Evolutionary conservation across 768 basidiomycete species (phyloP), one percentile per base, ranked within the genome.

Genomic region (Pleurotus pulmonarius): DNA sequence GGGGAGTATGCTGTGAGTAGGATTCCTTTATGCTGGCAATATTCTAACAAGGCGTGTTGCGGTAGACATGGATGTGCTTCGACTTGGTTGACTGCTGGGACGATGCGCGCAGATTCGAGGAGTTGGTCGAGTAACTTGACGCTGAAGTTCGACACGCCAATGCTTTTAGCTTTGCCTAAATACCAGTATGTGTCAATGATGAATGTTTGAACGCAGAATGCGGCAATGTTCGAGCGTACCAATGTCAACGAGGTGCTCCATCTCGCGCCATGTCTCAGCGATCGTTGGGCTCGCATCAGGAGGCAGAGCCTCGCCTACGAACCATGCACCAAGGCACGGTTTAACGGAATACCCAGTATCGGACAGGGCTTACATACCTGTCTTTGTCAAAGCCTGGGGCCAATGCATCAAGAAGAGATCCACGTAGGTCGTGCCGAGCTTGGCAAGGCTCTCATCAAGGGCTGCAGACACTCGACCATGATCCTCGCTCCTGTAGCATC

Each of bases 81-180:
- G 45, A 83, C 87, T 75, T 90, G 89, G 64, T 91, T 90, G 26
- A 87, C 83, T 3, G 83, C 83, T 2, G 88, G 88, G 18, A 73
- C 71, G 55, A 87, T 69, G 26, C 73, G 76, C 3, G 81, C 83
- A 5, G 59, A 67, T 41, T 78, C 76, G 53, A 86, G 57, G 9
- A 90, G 67, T 16, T 72, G 68, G 62, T 85, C 67, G 55, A 91
- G 68, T 60, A 83, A 73, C 24, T 76, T 67, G 40, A 86, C 71
- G 22, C 63, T 70, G 70, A 85, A 89, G 68, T 90, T 90, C 61
- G 83, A 85, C 20, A 90, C 86, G 3, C 87, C 88, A 46, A 90
- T 86, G 51, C 82, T 82, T 59, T 73, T 79, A 25, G 78, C 68
- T 44, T 24, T 72, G 66, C 61, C 78, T 77, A 67, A 79, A 34